Evolutionary conservation across 2,329 filamentous ascomycete species (phyloP), one percentile per base, ranked within the genome.

Genomic region (Talaromyces verruculosus): DNA sequence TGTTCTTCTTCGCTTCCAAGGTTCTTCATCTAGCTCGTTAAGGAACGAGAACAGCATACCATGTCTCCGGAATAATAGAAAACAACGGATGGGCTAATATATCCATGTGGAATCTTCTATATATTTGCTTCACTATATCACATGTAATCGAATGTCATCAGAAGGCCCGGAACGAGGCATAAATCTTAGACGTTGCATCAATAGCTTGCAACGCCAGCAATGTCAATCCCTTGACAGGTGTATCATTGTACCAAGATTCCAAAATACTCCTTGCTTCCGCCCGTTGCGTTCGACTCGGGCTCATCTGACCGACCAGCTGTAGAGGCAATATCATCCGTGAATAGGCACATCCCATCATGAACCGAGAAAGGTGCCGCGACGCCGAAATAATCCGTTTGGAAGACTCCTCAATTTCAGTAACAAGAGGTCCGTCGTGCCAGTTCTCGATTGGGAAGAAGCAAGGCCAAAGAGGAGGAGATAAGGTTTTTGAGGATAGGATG

Each of bases 311-410:
- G 19, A 66, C 64, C 17, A 66, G 17, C 35, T 66, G 64, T 3
- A 66, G 30, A n/a, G 64, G 64, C 10, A 61, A n/a, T 30, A 63
- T 57, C 58, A 63, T 63, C 22, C 64, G 51, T n/a, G 49, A 5
- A 63, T 66, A 66, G 15, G 64, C 64, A 22, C 64, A 66, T 2
- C 64, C 64, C 28, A 66, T 63, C 17, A 58, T 53, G 35, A 63
- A 58, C 17, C 19, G 37, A 19, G 64, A 66, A 30, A 66, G 33
- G 22, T 63, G 51, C 6, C 10, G 22, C 25, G 64, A 53, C 8
- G 64, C 64, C 3, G 60, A 66, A 28, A 66, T 28, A 11, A 66
- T 63, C 1, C 30, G 41, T 41, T 53, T 22, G 1, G 60, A 66
- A 51, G 51, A 51, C 17, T 63, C 49, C 13, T 59, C 35, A 19